Conservation (phyloP, 148 eudicot genomes). For the Heliamphora exappendiculata region DNA sequence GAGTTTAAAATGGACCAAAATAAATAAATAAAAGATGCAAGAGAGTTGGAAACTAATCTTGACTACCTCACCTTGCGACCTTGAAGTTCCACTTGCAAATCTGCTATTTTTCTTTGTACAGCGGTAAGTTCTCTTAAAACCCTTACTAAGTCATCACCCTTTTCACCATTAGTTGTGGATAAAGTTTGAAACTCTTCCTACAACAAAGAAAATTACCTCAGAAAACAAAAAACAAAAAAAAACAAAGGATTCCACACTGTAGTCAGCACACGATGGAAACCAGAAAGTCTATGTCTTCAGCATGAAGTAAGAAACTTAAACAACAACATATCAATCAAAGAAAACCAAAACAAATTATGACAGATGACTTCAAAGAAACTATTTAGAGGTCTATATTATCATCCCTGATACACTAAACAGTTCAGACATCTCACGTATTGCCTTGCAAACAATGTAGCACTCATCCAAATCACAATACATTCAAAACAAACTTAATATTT, state of each 20-base stretch:
- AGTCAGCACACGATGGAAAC: neutral
- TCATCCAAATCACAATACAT: neutral
- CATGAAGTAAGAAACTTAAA: neutral
- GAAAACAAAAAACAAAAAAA: conserved; percentile 1
- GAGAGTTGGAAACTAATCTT: neutral
- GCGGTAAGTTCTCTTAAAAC: conserved; percentile 89
- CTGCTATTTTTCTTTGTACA: conserved; percentile 91
- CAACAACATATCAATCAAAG: neutral
- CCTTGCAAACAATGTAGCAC: neutral
- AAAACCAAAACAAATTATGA: neutral
- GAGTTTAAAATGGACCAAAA: neutral
- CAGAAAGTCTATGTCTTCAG: neutral
- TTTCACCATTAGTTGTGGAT: conserved; percentile 48
- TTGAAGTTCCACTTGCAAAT: conserved; percentile 95
- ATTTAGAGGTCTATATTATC: neutral
- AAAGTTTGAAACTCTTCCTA: conserved; percentile 73
- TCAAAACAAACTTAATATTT: neutral
- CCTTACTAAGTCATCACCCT: conserved; percentile 75
- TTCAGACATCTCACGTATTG: neutral
- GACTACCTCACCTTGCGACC: conserved; percentile 73
- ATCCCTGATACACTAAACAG: neutral
- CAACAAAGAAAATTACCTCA: conserved; percentile 11
- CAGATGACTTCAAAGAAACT: neutral
- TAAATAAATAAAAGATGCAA: neutral
- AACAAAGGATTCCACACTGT: neutral